Conservation (phyloP, 2,329 filamentous ascomycete species). For the Colletotrichum chlorophyti region DNA sequence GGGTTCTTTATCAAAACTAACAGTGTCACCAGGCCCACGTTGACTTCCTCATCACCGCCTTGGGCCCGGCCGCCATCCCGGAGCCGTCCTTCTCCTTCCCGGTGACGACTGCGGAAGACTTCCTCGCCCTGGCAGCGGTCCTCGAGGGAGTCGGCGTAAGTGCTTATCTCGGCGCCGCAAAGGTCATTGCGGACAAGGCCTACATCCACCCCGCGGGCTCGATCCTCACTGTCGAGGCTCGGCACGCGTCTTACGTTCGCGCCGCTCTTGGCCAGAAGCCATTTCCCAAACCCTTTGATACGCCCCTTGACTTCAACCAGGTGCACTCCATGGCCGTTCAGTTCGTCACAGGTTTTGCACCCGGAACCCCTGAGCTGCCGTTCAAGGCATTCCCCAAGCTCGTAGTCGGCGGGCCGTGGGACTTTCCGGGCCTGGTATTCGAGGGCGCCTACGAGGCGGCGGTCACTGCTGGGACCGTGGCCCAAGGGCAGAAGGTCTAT, state of each 20-base stretch:
- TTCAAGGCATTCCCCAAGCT: constrained; percentile 67
- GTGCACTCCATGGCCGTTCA: constrained; percentile 70
- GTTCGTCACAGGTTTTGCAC: constrained; percentile 66
- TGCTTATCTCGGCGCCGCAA: constrained; percentile 68
- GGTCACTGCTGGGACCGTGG: constrained; percentile 17
- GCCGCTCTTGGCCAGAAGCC: constrained; percentile 53
- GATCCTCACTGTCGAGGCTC: constrained; percentile 69
- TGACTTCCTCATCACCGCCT: constrained; percentile 55
- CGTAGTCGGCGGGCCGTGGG: constrained; percentile 34
- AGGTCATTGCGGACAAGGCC: constrained; percentile 59
- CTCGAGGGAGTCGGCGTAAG: constrained; percentile 71
- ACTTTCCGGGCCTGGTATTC: constrained; percentile 33
- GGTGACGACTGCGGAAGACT: constrained; percentile 60
- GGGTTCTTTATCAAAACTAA: neutral
- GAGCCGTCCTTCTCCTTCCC: constrained; percentile 57
- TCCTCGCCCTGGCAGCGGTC: constrained; percentile 68
- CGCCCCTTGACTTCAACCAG: constrained; percentile 61
- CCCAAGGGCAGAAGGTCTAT: constrained; percentile 32
- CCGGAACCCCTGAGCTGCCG: constrained; percentile 59
- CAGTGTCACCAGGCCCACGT: constrained; percentile 53
- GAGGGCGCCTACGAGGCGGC: constrained; percentile 31
- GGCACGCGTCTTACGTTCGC: constrained; percentile 69
- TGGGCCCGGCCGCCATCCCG: constrained; percentile 54
- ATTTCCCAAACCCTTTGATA: constrained; percentile 66
- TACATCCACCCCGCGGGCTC: constrained; percentile 68